Base-by-base conservation (phyloP, 140 eudicot genomes). In the Cichorium intybus region DNA sequence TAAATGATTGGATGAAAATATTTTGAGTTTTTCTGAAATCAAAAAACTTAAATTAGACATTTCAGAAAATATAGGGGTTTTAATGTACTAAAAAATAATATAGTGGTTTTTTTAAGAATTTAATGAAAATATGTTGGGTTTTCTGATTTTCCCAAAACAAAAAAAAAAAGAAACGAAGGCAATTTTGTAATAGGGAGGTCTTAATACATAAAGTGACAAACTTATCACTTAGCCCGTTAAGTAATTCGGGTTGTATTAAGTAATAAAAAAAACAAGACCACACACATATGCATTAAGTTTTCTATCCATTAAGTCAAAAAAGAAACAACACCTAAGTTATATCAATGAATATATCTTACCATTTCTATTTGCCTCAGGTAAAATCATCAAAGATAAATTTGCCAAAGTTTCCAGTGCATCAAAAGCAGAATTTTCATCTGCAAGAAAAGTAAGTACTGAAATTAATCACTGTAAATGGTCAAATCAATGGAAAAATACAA, bases 331-430 rank as follows among this genome's bases (percentile, higher is more conserved):
- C 16, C 2, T 37, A 37, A 39, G 16, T 3, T 39, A 39, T 12
- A 3, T 39, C 16, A 0, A 39, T 1, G 11, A 39, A 39, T 41
- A 49, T 68, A 31, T 60, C 88, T 63, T 87, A 92, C 98, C 98
- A 63, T 70, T 75, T 66, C 81, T 89, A 69, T 74, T 81, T 68
- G 77, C 60, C 33, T 77, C 74, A 3, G 82, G 78, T 43, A 83
- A 92, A 85, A 83, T 81, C 97, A 86, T 72, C 64, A 88, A 54
- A 18, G 96, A 85, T 85, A 88, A 66, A 83, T 85, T 85, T 58
- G 96, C 96, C 80, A 92, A 77, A 43, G 96, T 70, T 77, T 92
- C 92, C 73, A 88, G 52, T 26, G 96, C 98, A 79, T 84, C 86
- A 62, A 92, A 81, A 18, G 92, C 81, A 64, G 88, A 72, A 51